Evolutionary conservation across 805 yeast species (phyloP), one percentile per base, ranked within the genome.

Genomic region (Ogataea trehalophila): DNA sequence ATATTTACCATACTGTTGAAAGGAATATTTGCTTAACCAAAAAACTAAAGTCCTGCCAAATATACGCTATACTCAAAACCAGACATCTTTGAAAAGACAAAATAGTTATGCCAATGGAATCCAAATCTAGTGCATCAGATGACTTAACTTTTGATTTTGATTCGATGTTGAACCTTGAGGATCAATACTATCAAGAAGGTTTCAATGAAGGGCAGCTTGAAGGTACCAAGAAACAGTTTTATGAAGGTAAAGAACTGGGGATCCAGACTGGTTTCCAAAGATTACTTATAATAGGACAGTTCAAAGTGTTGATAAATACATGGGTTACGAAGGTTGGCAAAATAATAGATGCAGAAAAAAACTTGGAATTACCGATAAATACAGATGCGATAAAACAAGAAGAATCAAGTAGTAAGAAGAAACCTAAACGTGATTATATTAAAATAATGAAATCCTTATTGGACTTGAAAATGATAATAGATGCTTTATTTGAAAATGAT

Each of bases 161-260:
- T 49, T 78, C 73, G 11, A 68, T 82, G 7, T 64, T 87, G 37
- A 74, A 80, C 54, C 60, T 85, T 26, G 95, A 87, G 58, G 72
- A 78, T 37, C 70, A 76, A 59, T 80, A 67, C 63, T 90, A 87
- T 60, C 63, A 75, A 6, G 80, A 79, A 50, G 97, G 97, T 1
- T 85, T 66, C 60, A 57, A 67, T 42, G 94, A 87, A 51, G 98
- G 96, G 1, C 75, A 75, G 37, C 65, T 68, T 5, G 84, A 77
- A 43, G 85, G 89, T 0, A 68, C 80, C 1, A 64, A 62, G 42
- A 76, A 80, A 39, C 90, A 89, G 42, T 72, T 67, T 44, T 53
- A 72, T 2, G 97, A 90, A 61, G 97, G 97, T 1, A 85, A 83
- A 59, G 89, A 87, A 59, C 83, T 81, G 54, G 98, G 98, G 0